Evolutionary conservation across 305 asterid species (phyloP), one percentile per base, ranked within the genome.

Genomic region (Fraxinus dipetala): DNA sequence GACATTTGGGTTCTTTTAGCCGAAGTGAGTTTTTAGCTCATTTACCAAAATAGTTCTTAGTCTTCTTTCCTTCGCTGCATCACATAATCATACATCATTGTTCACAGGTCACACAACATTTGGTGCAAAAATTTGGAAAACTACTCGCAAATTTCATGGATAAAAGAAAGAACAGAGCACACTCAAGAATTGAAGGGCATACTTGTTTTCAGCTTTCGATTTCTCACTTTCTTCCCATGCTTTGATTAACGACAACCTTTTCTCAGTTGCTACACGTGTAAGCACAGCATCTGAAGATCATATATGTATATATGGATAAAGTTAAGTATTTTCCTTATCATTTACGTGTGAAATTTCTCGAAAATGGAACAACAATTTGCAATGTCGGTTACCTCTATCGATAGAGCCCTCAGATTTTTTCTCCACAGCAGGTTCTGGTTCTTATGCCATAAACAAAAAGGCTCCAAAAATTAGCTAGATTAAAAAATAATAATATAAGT

Each of bases 181-280:
- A 72, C 13, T 54, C n/a, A 30, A 82, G 63, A 83, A 56, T 40
- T 70, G 28, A 69, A 82, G 54, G 74, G 74, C 93, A 80, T 78
- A 92, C 98, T 91, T 94, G 88, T 94, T 94, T 89, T 92, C 97
- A 84, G 97, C 92, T 90, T 91, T 93, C 10, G 93, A 90, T 83
- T 91, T 93, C 87, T 94, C 98, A 83, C 94, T 94, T 84, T 94
- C 98, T 86, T 94, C 97, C 98, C 98, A 94, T 36, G 98, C 98
- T 86, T 72, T 88, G 83, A 93, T 83, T 7, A 94, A 84, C 7
- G 97, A 89, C 72, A 89, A 8, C 88, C 94, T 92, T 90, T 93
- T 93, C 87, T 92, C 92, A 7, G 95, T 89, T 2, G 93, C 90
- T 54, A 94, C 90, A 45, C 94, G 89, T 11, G 91, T 91, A 79